phyloP scores from a whole-genome alignment of 495 filamentous ascomycete species.

The Barbatosphaeria neglecta region DNA sequence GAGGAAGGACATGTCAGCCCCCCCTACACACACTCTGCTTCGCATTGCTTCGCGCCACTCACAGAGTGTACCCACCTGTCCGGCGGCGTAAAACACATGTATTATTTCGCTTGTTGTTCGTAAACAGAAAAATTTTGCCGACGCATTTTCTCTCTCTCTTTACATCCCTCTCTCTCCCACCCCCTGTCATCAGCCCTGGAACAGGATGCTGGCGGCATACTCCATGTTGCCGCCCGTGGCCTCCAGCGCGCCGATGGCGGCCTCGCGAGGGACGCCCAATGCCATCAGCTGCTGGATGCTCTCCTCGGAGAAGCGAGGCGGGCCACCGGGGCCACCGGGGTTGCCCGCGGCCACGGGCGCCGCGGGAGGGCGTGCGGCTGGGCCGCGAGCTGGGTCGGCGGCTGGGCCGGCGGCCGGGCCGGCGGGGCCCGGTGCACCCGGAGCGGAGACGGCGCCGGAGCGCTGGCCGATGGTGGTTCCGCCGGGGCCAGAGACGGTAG shows the following conservation, averaged over 20 bases:
- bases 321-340: slow-evolving; percentile 4
- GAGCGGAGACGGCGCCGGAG: slow-evolving; percentile 62
- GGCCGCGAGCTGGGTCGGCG: slow-evolving; percentile 2
- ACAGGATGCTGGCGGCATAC: slow-evolving; percentile 72
- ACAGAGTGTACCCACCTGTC: too few species aligned
- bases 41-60: too few species aligned
- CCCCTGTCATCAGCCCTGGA: slow-evolving; percentile 34
- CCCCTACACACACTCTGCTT: too few species aligned
- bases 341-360: too few species aligned
- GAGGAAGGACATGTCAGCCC: too few species aligned
- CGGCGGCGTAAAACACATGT: too few species aligned
- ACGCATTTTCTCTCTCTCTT: too few species aligned
- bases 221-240: slow-evolving; percentile 79
- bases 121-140: too few species aligned
- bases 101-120: too few species aligned
- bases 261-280: slow-evolving; percentile 65
- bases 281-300: slow-evolving; percentile 61
- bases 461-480: slow-evolving; percentile 75
- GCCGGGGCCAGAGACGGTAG: slow-evolving; percentile 71
- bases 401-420: slow-evolving; percentile 5
- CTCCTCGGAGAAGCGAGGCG: slow-evolving; percentile 40
- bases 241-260: slow-evolving; percentile 70
- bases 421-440: slow-evolving; percentile 23
- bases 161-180: not conserved
- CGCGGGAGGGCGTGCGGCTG: too few species aligned